phyloP scores from a whole-genome alignment of 192 early-diverging fungal species.

The Coemansia sp. region DNA sequence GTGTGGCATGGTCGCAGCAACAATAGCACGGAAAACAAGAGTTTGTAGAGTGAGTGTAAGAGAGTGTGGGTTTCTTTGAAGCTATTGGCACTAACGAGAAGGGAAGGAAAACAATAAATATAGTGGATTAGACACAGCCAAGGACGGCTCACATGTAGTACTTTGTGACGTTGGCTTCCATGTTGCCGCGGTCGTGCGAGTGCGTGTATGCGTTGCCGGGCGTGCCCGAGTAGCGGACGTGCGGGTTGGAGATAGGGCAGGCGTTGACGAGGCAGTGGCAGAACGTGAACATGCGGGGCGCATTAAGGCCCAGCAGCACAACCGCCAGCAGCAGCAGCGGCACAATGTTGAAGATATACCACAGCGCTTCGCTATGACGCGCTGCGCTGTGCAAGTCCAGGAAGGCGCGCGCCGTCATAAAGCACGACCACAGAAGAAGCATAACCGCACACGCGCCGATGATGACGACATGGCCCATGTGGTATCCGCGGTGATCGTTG shows the following conservation, averaged over 20 bases:
- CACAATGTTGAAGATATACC: slow-evolving; percentile 49
- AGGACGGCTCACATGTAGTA: slow-evolving; percentile 36
- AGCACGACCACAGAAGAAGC: slow-evolving; percentile 41
- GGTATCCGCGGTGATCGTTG: slow-evolving; percentile 40
- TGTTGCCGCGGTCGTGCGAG: slow-evolving; percentile 15
- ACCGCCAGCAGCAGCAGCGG: slow-evolving; percentile 44
- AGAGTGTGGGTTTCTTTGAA: too few species aligned
- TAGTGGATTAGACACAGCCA: too few species aligned
- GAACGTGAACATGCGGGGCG: slow-evolving; percentile 50
- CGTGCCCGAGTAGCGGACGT: slow-evolving; percentile 31
- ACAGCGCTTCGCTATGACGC: slow-evolving; percentile 49
- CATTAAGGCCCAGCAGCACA: slow-evolving; percentile 45
- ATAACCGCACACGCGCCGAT: slow-evolving; percentile 33
- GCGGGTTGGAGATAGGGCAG: slow-evolving; percentile 46
- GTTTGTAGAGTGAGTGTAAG: too few species aligned
- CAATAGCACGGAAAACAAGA: too few species aligned
- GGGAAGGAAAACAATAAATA: slow-evolving; percentile 1
- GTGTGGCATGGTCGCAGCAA: too few species aligned
- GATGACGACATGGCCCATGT: slow-evolving; percentile 50
- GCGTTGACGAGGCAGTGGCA: slow-evolving; percentile 50
- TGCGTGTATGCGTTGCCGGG: slow-evolving; percentile 18
- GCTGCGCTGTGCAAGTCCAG: slow-evolving; percentile 32
- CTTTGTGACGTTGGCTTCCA: slow-evolving; percentile 26
- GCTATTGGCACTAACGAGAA: not conserved
- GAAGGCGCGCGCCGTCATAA: slow-evolving; percentile 49